These are phyloP conservation scores for Neobulgaria alba DNA, from an alignment of 2,329 filamentous ascomycete species.

Conservation along the genomic window DNA sequence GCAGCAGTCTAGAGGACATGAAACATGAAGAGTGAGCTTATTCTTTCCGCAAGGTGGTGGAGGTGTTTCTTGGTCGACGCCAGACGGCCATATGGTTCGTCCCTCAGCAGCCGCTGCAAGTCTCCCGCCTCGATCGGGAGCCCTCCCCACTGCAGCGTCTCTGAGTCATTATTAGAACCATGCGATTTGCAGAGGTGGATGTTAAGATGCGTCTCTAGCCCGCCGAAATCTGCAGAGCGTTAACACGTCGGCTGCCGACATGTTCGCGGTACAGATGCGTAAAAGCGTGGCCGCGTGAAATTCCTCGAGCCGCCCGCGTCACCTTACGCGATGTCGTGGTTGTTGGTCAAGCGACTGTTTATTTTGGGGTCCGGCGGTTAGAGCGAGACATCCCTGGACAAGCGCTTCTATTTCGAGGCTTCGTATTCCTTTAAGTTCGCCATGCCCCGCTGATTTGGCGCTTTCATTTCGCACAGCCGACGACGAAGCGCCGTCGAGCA, in stretches of 20 bases:
- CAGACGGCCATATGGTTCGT: constrained; percentile 26
- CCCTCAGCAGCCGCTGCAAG: constrained; percentile 23
- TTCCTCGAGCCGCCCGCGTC: constrained; percentile 21
- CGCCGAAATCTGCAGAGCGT: constrained; percentile 8
- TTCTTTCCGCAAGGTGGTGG: not conserved
- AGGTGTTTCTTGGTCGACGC: constrained; percentile 29
- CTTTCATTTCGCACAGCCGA: constrained; percentile 23
- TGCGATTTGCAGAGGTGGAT: constrained; percentile 7
- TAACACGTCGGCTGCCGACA: constrained; percentile 8
- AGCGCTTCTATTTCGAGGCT: constrained; percentile 8
- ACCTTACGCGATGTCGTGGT: constrained; percentile 5
- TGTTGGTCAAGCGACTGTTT: not conserved
- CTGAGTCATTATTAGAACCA: constrained; percentile 27
- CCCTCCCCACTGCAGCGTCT: constrained; percentile 19
- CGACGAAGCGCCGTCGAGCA: constrained; percentile 16
- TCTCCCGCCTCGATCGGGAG: constrained; percentile 12
- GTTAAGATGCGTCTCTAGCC: constrained; percentile 10
- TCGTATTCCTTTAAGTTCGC: constrained; percentile 1
- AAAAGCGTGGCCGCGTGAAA: not conserved
- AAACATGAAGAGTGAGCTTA: constrained; percentile 22
- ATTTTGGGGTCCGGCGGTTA: constrained; percentile 18
- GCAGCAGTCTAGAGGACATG: constrained; percentile 16
- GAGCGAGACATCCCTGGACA: constrained; percentile 4
- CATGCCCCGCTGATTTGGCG: constrained; percentile 17
- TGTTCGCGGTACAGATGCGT: not conserved